Evolutionary conservation across 2,329 filamentous ascomycete species (phyloP).

Genomic region (Colletotrichum nymphaeae): DNA sequence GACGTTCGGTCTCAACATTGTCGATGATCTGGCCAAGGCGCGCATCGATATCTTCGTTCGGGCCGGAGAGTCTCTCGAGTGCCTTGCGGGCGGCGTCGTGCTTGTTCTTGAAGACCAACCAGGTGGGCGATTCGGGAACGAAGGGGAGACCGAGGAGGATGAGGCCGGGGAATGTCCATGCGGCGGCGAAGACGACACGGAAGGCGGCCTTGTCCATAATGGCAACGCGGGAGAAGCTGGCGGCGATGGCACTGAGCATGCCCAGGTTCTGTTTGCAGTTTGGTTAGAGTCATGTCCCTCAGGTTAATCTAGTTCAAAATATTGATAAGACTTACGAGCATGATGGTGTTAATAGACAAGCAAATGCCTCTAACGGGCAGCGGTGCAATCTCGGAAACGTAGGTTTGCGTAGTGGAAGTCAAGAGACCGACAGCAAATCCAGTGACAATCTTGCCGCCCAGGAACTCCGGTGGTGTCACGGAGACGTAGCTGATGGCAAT

Average conservation of each 20-base stretch:
- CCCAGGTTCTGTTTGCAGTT: conserved; percentile 22
- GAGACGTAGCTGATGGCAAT: conserved; percentile 37
- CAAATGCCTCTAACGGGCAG: conserved; percentile 50
- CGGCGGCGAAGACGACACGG: conserved; percentile 44
- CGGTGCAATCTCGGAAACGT: conserved; percentile 49
- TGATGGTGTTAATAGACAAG: conserved; percentile 51
- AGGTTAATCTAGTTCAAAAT: conserved; percentile 19
- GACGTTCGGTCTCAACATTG: conserved; percentile 49
- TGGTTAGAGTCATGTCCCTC: neutral
- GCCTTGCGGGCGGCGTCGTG: conserved; percentile 44
- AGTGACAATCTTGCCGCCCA: conserved; percentile 39
- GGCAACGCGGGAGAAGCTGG: conserved; percentile 48
- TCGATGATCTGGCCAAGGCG: conserved; percentile 51
- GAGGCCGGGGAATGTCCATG: conserved; percentile 44
- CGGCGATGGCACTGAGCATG: conserved; percentile 46
- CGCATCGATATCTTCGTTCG: conserved; percentile 45
- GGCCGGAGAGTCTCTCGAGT: conserved; percentile 42
- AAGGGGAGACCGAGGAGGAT: conserved; percentile 35
- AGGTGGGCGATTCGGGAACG: conserved; percentile 54
- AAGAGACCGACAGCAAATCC: conserved; percentile 37
- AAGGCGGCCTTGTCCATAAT: conserved; percentile 45
- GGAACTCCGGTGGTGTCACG: conserved; percentile 31
- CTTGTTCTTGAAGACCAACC: conserved; percentile 47
- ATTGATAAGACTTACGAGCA: conserved; percentile 45
- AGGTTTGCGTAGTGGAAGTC: conserved; percentile 39